Evolutionary conservation across 495 filamentous ascomycete genomes (phyloP).

Genomic region (Penicillium coffeae): DNA sequence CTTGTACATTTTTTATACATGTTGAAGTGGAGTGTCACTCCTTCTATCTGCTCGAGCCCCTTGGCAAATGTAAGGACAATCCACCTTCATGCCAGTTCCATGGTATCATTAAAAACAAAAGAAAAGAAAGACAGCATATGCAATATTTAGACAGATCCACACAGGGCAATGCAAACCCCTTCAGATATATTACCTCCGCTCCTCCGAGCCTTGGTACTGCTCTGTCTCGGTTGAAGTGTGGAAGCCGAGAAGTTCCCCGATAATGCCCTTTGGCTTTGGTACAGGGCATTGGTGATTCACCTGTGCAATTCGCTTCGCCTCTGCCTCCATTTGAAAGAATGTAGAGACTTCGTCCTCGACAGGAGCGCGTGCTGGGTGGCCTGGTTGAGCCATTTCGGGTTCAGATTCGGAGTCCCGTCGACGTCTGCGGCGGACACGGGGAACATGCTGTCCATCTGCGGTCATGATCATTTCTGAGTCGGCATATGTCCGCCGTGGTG

Average conservation of each 20-base stretch:
- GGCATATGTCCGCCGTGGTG: conserved; percentile 67
- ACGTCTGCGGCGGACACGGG: conserved; percentile 30
- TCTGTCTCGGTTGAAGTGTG: conserved; percentile 13
- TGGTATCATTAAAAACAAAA: conserved; percentile 30
- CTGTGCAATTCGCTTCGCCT: conserved; percentile 34
- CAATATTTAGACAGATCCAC: conserved; percentile 8
- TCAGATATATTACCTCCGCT: conserved; percentile 11
- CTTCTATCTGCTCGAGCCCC: conserved; percentile 5
- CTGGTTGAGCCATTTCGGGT: conserved; percentile 14
- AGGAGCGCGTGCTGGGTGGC: conserved; percentile 15
- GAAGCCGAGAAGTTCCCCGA: conserved; percentile 74
- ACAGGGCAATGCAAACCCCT: neutral
- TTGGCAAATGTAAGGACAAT: conserved; percentile 6
- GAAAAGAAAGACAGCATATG: conserved; percentile 15
- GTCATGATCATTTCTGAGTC: conserved; percentile 59
- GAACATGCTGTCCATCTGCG: conserved; percentile 43
- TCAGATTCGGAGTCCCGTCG: conserved; percentile 30
- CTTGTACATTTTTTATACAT: conserved; percentile 20
- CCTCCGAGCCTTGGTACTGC: conserved; percentile 9
- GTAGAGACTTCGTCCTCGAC: conserved; percentile 43
- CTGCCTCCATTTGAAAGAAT: conserved; percentile 45
- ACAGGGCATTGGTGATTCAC: conserved; percentile 64
- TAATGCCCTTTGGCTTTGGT: conserved; percentile 72
- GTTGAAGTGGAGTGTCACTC: conserved; percentile 8
- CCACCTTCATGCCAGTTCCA: conserved; percentile 14